These are phyloP conservation scores for Sequoia sempervirens DNA, from an alignment of 75 land plant species.

Conservation along the genomic window DNA sequence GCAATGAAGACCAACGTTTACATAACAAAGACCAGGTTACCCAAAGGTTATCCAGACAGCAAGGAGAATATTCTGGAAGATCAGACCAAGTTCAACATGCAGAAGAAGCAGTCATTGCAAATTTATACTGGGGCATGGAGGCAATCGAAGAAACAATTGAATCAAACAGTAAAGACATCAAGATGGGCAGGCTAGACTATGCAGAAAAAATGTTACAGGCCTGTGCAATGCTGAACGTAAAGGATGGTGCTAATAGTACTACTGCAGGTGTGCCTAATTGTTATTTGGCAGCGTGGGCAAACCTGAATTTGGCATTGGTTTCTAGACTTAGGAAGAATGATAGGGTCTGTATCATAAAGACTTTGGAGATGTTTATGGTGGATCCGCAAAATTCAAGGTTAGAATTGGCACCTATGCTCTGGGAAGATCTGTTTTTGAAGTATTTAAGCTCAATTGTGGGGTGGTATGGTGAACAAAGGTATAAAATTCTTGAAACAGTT, in stretches of 20 bases:
- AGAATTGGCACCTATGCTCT: constrained; percentile 63
- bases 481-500: constrained; percentile 26
- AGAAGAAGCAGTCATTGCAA: constrained; percentile 54
- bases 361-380: constrained; percentile 57
- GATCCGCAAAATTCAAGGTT: constrained; percentile 48
- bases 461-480: constrained; percentile 49
- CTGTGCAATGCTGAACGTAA: constrained; percentile 43
- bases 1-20: constrained; percentile 24
- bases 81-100: constrained; percentile 21
- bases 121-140: constrained; percentile 60
- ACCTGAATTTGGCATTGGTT: constrained; percentile 42
- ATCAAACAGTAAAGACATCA: constrained; percentile 47
- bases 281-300: constrained; percentile 67
- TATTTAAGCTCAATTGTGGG: constrained; percentile 45
- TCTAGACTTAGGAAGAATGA: constrained; percentile 41
- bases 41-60: constrained; percentile 31
- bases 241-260: constrained; percentile 2
- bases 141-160: constrained; percentile 58
- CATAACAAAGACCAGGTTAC: constrained; percentile 51
- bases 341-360: constrained; percentile 27
- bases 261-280: constrained; percentile 61
- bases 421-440: constrained; percentile 48
- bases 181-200: constrained; percentile 45
- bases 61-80: constrained; percentile 10
- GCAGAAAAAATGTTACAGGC: constrained; percentile 70